Conservation (phyloP, 192 early-diverging fungal species). For the Mortierella claussenii region DNA sequence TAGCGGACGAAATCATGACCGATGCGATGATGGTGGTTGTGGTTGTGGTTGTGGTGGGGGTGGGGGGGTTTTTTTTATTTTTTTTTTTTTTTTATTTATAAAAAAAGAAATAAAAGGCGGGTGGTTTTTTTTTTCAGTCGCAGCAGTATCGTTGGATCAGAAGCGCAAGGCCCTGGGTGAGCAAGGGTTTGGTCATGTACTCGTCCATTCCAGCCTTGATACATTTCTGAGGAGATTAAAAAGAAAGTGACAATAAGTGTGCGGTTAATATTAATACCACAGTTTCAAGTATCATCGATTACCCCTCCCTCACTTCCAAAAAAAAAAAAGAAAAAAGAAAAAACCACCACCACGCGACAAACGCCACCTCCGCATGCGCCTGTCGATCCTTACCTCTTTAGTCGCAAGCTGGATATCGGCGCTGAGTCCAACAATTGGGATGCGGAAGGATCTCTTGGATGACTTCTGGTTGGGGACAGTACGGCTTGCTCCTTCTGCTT, state of each 20-base stretch:
- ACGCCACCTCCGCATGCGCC: too few relatives aligned
- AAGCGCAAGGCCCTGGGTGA: conserved; percentile 47
- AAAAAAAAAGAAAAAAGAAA: neutral
- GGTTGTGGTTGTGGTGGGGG: too few relatives aligned
- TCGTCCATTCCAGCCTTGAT: conserved; percentile 52
- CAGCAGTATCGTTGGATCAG: conserved; percentile 45
- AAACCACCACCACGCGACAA: neutral
- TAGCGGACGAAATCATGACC: too few relatives aligned
- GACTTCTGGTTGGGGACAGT: neutral
- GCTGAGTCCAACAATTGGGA: conserved; percentile 48
- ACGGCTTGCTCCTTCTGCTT: neutral
- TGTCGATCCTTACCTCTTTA: conserved; percentile 53
- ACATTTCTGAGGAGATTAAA: conserved; percentile 27
- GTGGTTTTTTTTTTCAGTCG: too few relatives aligned
- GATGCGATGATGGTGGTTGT: too few relatives aligned
- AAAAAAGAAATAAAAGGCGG: too few relatives aligned
- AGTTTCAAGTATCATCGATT: too few relatives aligned
- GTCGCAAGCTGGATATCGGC: conserved; percentile 46
- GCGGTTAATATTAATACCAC: too few relatives aligned
- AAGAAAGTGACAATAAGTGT: too few relatives aligned
- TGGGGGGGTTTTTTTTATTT: too few relatives aligned
- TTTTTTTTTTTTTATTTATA: neutral
- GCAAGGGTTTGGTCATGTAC: conserved; percentile 52
- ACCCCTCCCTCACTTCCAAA: neutral
- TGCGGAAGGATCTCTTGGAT: neutral